Evolutionary conservation across 257 asterid species (phyloP).

Genomic region (Gentiana dahurica): DNA sequence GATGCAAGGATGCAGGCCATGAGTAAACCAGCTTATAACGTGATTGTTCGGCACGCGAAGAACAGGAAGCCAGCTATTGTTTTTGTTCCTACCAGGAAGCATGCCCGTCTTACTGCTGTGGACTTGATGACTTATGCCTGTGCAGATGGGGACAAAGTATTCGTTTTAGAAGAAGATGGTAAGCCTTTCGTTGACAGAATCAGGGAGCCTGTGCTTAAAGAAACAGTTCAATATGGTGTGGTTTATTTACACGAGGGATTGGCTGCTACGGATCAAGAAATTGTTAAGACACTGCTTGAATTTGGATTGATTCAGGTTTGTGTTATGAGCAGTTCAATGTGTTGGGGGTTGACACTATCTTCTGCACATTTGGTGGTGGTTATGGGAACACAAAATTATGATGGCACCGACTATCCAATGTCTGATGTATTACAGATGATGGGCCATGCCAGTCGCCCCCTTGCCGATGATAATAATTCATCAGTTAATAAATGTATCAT

Average conservation of each 20-base stretch:
- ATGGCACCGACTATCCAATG: slow-evolving; percentile 29
- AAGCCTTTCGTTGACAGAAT: slow-evolving; percentile 22
- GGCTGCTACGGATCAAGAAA: slow-evolving; percentile 23
- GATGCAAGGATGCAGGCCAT: slow-evolving; percentile 43
- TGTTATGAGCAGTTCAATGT: slow-evolving; percentile 27
- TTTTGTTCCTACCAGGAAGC: slow-evolving; percentile 33
- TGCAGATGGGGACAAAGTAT: slow-evolving; percentile 16
- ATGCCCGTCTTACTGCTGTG: slow-evolving; percentile 28
- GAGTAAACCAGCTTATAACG: slow-evolving; percentile 35
- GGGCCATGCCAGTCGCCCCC: slow-evolving; percentile 43
- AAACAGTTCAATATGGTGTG: slow-evolving; percentile 21
- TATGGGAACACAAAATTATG: slow-evolving; percentile 32
- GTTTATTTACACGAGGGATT: slow-evolving; percentile 33
- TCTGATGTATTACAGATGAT: slow-evolving; percentile 33
- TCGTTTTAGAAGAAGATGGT: slow-evolving; percentile 15
- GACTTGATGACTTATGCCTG: slow-evolving; percentile 29
- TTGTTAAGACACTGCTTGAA: slow-evolving; percentile 27
- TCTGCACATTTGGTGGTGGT: slow-evolving; percentile 31
- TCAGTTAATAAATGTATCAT: slow-evolving; percentile 35
- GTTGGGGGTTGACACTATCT: slow-evolving; percentile 28
- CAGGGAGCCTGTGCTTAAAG: slow-evolving; percentile 20
- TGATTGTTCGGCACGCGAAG: slow-evolving; percentile 31
- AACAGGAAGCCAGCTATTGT: slow-evolving; percentile 32
- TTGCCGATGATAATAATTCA: slow-evolving; percentile 12
- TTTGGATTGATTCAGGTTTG: slow-evolving; percentile 31